Conservation (phyloP, 345 rosid species). For the Brassica napus region DNA sequence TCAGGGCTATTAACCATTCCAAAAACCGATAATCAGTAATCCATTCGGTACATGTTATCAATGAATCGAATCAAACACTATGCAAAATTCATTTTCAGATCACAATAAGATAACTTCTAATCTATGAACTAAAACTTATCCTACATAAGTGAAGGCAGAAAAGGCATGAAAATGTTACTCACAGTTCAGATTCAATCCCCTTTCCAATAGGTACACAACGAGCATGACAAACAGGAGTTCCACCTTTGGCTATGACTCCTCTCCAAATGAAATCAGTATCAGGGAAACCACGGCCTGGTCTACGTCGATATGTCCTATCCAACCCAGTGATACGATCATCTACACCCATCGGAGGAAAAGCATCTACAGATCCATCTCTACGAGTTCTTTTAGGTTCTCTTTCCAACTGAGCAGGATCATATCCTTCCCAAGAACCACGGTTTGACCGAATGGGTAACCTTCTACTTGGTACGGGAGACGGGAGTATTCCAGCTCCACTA, state of each 20-base stretch:
- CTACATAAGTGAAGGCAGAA: constrained; percentile 8
- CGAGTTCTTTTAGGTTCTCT: constrained; percentile 72
- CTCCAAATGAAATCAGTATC: constrained; percentile 66
- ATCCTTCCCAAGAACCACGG: constrained; percentile 75
- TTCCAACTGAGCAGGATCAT: constrained; percentile 57
- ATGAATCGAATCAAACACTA: constrained; percentile 16
- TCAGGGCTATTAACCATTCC: constrained; percentile 63
- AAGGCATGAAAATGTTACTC: constrained; percentile 36
- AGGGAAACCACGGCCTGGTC: constrained; percentile 39
- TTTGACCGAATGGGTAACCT: constrained; percentile 54
- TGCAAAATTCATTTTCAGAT: constrained; percentile 1
- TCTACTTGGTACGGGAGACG: constrained; percentile 56
- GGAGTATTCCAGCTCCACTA: constrained; percentile 52
- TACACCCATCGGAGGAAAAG: constrained; percentile 52
- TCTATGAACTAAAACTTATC: not conserved
- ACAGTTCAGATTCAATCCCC: constrained; percentile 52
- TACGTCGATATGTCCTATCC: constrained; percentile 50
- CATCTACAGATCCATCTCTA: constrained; percentile 57
- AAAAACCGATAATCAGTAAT: constrained; percentile 33
- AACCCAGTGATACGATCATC: constrained; percentile 54
- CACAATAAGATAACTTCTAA: constrained; percentile 1
- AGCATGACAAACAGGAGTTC: constrained; percentile 61
- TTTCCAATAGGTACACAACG: constrained; percentile 60
- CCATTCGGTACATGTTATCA: not conserved
- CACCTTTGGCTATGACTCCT: constrained; percentile 61